Conservation (phyloP, 2,329 filamentous ascomycete genomes). For the Scedosporium dehoogii region DNA sequence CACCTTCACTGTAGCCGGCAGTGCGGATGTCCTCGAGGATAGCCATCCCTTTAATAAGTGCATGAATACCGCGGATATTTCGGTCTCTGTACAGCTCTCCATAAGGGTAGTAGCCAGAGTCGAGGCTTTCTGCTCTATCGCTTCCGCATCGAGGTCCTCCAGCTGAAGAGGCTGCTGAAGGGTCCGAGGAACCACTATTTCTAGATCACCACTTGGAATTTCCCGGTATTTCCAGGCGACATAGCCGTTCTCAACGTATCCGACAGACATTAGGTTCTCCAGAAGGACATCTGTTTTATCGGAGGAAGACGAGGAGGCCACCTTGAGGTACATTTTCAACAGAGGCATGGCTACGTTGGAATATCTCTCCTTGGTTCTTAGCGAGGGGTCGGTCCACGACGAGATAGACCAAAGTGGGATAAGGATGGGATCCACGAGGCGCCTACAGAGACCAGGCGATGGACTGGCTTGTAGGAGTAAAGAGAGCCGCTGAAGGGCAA, state of each 20-base stretch:
- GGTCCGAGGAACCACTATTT: slow-evolving; percentile 29
- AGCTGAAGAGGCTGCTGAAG: slow-evolving; percentile 1
- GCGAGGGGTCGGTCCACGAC: slow-evolving; percentile 33
- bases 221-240: slow-evolving; percentile 43
- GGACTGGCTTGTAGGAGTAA: slow-evolving; percentile 53
- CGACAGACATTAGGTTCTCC: slow-evolving; percentile 45
- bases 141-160: slow-evolving; percentile 26
- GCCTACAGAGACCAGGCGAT: slow-evolving; percentile 53
- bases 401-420: slow-evolving; percentile 54
- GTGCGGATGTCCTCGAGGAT: slow-evolving; percentile 17
- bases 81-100: slow-evolving; percentile 40
- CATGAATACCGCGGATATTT: slow-evolving; percentile 52
- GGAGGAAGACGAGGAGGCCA: slow-evolving; percentile 43
- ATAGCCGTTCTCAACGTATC: slow-evolving; percentile 24
- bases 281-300: slow-evolving; percentile 40
- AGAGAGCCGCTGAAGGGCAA: slow-evolving; percentile 43
- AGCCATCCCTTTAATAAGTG: slow-evolving; percentile 50
- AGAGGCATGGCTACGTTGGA: slow-evolving; percentile 37
- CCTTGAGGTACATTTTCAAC: slow-evolving; percentile 45
- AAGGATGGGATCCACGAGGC: slow-evolving; percentile 48
- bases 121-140: slow-evolving; percentile 37
- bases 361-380: slow-evolving; percentile 25
- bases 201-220: slow-evolving; percentile 35
- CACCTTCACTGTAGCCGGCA: slow-evolving; percentile 15
- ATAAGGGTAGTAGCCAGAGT: slow-evolving; percentile 40